phyloP scores from a whole-genome alignment of 1,139 yeast genomes.

The Candida sp. region DNA sequence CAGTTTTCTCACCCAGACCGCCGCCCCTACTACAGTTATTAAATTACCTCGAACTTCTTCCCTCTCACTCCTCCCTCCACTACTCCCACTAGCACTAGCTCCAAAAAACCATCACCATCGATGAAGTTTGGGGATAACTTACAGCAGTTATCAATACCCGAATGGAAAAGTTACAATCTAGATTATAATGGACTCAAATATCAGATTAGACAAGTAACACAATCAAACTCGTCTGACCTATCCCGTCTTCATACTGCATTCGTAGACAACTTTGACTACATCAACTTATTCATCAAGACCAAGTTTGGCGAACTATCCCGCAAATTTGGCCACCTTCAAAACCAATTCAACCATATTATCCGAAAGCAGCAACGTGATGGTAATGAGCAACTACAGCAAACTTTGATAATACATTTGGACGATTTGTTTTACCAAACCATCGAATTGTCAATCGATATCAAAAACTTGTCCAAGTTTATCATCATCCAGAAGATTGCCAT shows the following conservation, averaged over 20 bases:
- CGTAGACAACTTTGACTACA: constrained; percentile 53
- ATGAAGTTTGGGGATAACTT: constrained; percentile 92
- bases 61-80: not conserved
- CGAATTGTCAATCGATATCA: constrained; percentile 62
- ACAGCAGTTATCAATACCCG: constrained; percentile 77
- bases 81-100: not conserved
- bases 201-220: constrained; percentile 47
- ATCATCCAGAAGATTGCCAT: constrained; percentile 84
- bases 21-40: not conserved
- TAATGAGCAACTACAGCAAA: constrained; percentile 3
- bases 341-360: constrained; percentile 16
- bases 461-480: constrained; percentile 74
- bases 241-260: constrained; percentile 34
- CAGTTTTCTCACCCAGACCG: not conserved
- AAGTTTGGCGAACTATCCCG: constrained; percentile 65
- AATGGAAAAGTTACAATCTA: constrained; percentile 85
- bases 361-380: constrained; percentile 3
- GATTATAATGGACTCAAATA: constrained; percentile 80
- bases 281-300: constrained; percentile 64
- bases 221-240: constrained; percentile 19
- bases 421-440: constrained; percentile 42
- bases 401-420: constrained; percentile 24
- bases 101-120: not conserved
- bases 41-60: not conserved
- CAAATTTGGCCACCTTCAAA: constrained; percentile 28